Base-by-base conservation (phyloP, 305 asterid species). In the Plantago coronopus region DNA sequence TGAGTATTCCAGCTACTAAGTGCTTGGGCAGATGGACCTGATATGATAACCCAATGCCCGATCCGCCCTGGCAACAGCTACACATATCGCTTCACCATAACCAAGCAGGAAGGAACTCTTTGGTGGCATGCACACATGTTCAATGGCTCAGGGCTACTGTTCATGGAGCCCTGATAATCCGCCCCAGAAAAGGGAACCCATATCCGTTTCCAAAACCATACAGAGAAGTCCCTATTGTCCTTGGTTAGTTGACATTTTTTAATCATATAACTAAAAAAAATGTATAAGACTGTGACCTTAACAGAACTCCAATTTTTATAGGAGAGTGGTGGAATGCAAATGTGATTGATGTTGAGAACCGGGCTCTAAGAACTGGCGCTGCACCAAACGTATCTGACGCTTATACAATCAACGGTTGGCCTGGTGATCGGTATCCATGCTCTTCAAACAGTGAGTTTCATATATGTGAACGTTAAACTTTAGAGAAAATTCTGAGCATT, bases 21-120 rank as follows among this genome's bases (percentile, higher is more conserved):
- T 17, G 86, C 73, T 43, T 83, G 89, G 89, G 84, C 86, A 0
- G 89, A 83, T 18, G 89, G 89, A 23, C 86, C 89, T 0, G 84
- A 62, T 40, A 80, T 19, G 87, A 10, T 54, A 7, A 83, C 86
- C 51, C 89, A 83, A n/a, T 83, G 89, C 62, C 89, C 89, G 18
- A 80, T 80, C 64, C 78, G 44, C 27, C 84, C 84, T 4, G 81
- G 82, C 1, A 61, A 57, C 0, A 74, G 77, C 46, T 83, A 83
- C 59, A 76, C 86, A 11, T 80, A 83, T 57, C 62, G 63, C 19
- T 80, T 80, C 68, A 78, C 50, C 42, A n/a, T 80, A 16, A 72
- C 79, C 14, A 9, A 71, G 2, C 83, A 80, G 58, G 86, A 74
- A 31, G 84, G 84, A 11, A n/a, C n/a, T n/a, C n/a, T n/a, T n/a